A percentile compares a stretch with the other conserved stretches of the same genome.
Evolutionary conservation across 441 rosid genomes (phyloP).

Genomic region (Populus hybrid): DNA sequence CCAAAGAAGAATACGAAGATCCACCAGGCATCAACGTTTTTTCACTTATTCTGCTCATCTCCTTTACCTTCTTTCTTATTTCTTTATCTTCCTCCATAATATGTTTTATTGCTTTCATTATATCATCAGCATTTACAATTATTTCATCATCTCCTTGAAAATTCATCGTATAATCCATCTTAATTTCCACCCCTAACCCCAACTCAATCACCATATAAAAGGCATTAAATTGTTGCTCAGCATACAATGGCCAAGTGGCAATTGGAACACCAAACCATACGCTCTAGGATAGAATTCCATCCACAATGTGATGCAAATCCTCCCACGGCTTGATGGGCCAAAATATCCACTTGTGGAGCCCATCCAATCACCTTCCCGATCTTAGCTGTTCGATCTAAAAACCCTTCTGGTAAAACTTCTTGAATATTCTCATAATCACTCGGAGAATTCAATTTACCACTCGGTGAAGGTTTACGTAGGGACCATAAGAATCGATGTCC

Average conservation of each 20-base stretch:
- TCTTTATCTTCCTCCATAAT: conserved; percentile 42
- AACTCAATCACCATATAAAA: conserved; percentile 42
- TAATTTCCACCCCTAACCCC: conserved; percentile 45
- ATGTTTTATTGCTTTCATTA: conserved; percentile 40
- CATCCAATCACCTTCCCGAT: conserved; percentile 49
- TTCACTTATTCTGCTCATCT: conserved; percentile 31
- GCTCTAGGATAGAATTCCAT: conserved; percentile 61
- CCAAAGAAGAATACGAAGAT: conserved; percentile 30
- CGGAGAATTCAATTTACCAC: not conserved
- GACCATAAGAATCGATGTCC: conserved; percentile 61
- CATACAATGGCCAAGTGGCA: conserved; percentile 58
- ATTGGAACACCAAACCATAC: conserved; percentile 52
- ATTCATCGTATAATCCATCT: conserved; percentile 37
- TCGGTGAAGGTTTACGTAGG: conserved; percentile 30
- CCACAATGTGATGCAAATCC: conserved; percentile 66
- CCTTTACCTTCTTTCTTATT: conserved; percentile 30
- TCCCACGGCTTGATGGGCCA: conserved; percentile 36
- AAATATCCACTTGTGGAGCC: conserved; percentile 45
- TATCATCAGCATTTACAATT: conserved; percentile 24
- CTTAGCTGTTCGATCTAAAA: conserved; percentile 32
- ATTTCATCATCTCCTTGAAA: conserved; percentile 8
- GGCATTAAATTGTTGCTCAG: conserved; percentile 64
- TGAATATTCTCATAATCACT: conserved; percentile 17
- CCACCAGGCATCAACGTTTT: conserved; percentile 33
- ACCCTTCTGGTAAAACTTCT: conserved; percentile 40